Conservation (phyloP, 441 rosid species). For the Geranium incanum region DNA sequence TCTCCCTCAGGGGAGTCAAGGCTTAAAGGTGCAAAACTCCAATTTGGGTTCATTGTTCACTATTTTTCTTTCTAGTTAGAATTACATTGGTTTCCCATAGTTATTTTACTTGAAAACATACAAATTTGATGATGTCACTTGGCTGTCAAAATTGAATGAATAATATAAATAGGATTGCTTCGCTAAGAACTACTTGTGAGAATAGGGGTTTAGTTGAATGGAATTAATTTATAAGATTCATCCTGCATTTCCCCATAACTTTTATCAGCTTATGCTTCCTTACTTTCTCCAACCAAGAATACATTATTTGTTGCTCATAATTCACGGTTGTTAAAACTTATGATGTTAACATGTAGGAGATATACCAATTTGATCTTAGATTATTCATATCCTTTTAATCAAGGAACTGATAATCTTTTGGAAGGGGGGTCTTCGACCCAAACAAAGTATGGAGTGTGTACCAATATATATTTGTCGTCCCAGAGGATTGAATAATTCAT, state of each 20-base stretch:
- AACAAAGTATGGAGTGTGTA: background rate
- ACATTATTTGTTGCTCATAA: background rate
- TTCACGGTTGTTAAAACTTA: background rate
- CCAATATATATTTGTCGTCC: background rate
- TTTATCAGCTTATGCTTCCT: background rate
- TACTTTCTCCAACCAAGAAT: conserved; percentile 8
- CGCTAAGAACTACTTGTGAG: conserved; percentile 2
- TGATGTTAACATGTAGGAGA: background rate
- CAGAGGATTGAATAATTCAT: background rate
- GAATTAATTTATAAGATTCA: background rate
- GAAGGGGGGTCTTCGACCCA: background rate
- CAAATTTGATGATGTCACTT: background rate
- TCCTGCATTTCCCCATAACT: background rate
- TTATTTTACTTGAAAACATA: conserved; percentile 7
- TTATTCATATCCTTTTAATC: background rate
- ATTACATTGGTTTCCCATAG: conserved; percentile 15
- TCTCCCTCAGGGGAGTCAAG: conserved; percentile 99
- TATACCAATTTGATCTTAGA: background rate
- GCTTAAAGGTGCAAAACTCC: conserved; percentile 63
- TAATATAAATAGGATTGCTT: conserved; percentile 2
- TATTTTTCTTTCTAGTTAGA: conserved; percentile 3
- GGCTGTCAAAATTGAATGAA: background rate
- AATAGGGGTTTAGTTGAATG: background rate
- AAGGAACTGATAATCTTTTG: background rate
- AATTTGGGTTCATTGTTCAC: conserved; percentile 13